Percentiles rank a stretch among this genome's conserved stretches.
Conservation (phyloP, 192 early-diverging fungal genomes). For the Piromyces sp. region DNA sequence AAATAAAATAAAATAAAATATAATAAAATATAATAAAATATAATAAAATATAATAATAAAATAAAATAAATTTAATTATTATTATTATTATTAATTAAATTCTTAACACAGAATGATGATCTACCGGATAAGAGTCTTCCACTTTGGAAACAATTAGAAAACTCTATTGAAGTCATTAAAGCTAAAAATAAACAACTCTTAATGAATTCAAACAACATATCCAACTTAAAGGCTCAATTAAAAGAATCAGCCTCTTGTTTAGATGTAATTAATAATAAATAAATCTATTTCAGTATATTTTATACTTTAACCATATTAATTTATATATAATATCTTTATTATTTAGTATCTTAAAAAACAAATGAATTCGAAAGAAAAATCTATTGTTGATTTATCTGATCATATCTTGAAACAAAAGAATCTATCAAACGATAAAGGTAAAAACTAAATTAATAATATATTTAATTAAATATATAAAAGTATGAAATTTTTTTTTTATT, state of each 20-base stretch:
- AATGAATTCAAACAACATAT: neutral
- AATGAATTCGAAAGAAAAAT: neutral
- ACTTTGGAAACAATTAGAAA: conserved; percentile 28
- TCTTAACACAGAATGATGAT: conserved; percentile 13
- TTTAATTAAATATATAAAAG: no score
- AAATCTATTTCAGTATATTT: no score
- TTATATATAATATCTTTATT: no score
- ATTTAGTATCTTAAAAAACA: neutral
- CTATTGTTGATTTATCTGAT: neutral
- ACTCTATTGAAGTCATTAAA: neutral
- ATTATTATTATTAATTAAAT: no score
- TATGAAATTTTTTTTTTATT: no score
- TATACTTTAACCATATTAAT: no score
- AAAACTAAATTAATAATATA: no score
- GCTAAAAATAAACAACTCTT: neutral
- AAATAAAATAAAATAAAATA: no score
- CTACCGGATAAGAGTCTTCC: conserved; percentile 24
- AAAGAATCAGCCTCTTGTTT: neutral
- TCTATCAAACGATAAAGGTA: neutral
- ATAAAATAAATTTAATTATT: no score
- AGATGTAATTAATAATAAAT: neutral
- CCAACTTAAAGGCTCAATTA: neutral
- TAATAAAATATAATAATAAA: no score
- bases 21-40: no score
- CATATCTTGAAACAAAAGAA: neutral